Conservation (phyloP, 495 filamentous ascomycete genomes). For the Rusavskia elegans region DNA sequence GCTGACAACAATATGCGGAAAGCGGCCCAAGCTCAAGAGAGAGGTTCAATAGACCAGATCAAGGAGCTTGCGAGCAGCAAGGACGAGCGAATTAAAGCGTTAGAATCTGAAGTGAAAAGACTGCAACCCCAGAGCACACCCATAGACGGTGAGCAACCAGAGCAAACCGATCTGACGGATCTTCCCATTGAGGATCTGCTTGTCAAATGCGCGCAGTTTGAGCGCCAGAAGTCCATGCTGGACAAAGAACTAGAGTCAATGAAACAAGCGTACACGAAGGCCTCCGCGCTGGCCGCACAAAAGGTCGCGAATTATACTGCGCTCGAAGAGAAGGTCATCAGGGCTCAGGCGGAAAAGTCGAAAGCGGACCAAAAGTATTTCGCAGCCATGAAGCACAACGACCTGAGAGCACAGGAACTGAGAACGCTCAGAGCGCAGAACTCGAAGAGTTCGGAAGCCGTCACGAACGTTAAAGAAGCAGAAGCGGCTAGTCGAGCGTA, state of each 20-base stretch:
- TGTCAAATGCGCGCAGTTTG: constrained; percentile 51
- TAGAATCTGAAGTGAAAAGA: constrained; percentile 70
- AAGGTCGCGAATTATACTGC: constrained; percentile 63
- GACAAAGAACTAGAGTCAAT: constrained; percentile 75
- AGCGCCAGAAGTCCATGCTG: constrained; percentile 66
- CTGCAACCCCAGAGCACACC: constrained; percentile 34
- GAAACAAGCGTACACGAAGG: constrained; percentile 74
- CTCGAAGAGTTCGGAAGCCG: constrained; percentile 80
- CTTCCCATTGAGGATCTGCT: constrained; percentile 53
- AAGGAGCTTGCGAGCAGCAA: constrained; percentile 65
- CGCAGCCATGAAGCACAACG: constrained; percentile 81
- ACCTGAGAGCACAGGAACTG: constrained; percentile 61
- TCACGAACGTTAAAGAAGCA: constrained; percentile 79
- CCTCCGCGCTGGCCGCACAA: constrained; percentile 64
- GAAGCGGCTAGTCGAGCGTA: constrained; percentile 45
- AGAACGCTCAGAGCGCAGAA: constrained; percentile 66
- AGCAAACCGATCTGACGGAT: constrained; percentile 28
- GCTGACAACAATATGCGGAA: constrained; percentile 72
- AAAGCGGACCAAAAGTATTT: constrained; percentile 99
- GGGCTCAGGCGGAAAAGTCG: constrained; percentile 70
- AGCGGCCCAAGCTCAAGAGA: constrained; percentile 60
- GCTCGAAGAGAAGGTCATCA: constrained; percentile 62
- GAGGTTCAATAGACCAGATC: constrained; percentile 45
- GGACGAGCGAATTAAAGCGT: constrained; percentile 54
- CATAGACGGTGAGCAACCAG: constrained; percentile 24